A percentile compares a stretch with the other conserved stretches of the same genome.
Evolutionary conservation across 306 rosid genomes (phyloP).

Genomic region (Castanea crenata): DNA sequence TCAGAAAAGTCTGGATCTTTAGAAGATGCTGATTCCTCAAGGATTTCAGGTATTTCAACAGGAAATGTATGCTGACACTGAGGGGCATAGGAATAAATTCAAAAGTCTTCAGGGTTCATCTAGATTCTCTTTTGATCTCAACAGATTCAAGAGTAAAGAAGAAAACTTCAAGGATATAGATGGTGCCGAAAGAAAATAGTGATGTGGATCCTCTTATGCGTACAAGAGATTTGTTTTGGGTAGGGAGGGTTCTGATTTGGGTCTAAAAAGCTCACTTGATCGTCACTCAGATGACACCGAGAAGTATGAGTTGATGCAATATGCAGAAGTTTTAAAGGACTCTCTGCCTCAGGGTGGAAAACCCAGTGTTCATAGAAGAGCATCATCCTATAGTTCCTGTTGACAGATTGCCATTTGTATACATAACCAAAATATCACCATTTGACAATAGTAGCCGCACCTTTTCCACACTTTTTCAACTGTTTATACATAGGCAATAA

Average conservation of each 20-base stretch:
- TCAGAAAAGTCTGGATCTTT: conserved; percentile 34
- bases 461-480: conserved; percentile 14
- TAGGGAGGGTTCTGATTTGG: conserved; percentile 22
- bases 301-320: conserved; percentile 59
- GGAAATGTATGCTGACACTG: conserved; percentile 29
- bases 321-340: conserved; percentile 68
- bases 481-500: conserved; percentile 11
- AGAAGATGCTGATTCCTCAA: conserved; percentile 37
- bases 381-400: conserved; percentile 49
- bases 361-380: conserved; percentile 24
- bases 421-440: neutral
- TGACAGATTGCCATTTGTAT: conserved; percentile 16
- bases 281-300: conserved; percentile 38
- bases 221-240: conserved; percentile 29
- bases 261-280: conserved; percentile 24
- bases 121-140: conserved; percentile 41
- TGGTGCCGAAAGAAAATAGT: conserved; percentile 10
- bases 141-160: conserved; percentile 34
- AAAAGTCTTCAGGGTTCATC: conserved; percentile 30
- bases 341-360: conserved; percentile 27
- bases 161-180: conserved; percentile 28
- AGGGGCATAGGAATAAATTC: conserved; percentile 30
- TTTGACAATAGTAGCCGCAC: neutral
- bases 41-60: conserved; percentile 28
- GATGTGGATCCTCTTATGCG: conserved; percentile 25